Evolutionary conservation across 257 asterid species (phyloP).

Genomic region (Solanum arcanum): DNA sequence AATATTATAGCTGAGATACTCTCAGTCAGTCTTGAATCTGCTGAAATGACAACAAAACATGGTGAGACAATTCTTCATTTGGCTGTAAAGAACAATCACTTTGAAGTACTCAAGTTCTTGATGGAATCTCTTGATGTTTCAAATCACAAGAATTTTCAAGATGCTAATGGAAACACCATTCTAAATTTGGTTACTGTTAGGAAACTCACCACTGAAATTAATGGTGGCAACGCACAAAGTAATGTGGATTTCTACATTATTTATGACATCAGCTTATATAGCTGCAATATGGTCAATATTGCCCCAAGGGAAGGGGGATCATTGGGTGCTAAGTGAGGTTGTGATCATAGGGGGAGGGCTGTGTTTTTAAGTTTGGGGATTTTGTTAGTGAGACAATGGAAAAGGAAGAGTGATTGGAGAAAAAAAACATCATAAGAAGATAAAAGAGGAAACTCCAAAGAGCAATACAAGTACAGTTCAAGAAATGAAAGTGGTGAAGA

Average conservation of each 20-base stretch:
- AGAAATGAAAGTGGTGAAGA: conserved; percentile 13
- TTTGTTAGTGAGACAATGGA: conserved; percentile 30
- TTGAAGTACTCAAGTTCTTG: conserved; percentile 26
- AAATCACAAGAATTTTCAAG: conserved; percentile 21
- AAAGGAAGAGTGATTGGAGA: conserved; percentile 31
- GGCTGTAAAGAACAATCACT: conserved; percentile 42
- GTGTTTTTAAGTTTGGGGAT: conserved; percentile 30
- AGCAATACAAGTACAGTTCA: conserved; percentile 26
- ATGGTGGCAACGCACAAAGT: conserved; percentile 32
- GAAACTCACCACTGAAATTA: conserved; percentile 25
- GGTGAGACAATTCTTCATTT: conserved; percentile 37
- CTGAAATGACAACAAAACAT: conserved; percentile 11
- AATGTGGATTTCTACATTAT: conserved; percentile 39
- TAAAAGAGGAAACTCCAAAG: conserved; percentile 15
- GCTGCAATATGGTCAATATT: conserved; percentile 43
- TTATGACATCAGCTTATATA: conserved; percentile 32
- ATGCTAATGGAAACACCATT: conserved; percentile 34
- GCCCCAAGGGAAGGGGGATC: conserved; percentile 10
- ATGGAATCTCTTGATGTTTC: conserved; percentile 12
- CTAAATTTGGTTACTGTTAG: conserved; percentile 37
- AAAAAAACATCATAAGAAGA: not conserved
- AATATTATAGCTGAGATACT: conserved; percentile 32
- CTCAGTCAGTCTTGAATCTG: conserved; percentile 14
- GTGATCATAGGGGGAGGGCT: conserved; percentile 28
- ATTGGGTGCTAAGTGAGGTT: conserved; percentile 17